Base-by-base conservation (phyloP, 352 stramenopile species). In the Phytophthora ohioensis region DNA sequence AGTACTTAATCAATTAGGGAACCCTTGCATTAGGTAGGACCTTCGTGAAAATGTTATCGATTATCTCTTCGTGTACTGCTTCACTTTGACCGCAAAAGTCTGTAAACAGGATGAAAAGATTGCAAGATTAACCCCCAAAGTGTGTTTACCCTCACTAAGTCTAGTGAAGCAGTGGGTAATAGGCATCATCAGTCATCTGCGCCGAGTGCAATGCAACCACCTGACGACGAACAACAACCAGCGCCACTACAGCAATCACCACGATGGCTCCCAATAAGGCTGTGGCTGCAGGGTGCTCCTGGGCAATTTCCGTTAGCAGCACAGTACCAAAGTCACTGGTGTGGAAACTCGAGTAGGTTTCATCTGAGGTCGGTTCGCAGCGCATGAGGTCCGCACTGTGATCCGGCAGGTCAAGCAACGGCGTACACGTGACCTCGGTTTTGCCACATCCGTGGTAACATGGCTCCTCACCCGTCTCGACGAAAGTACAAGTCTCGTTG, bases 111-210 rank as follows among this genome's bases (percentile, higher is more conserved):
- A 27, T 27, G 21, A 2, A 27, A 27, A 27, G 21, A 27, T 27
- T 27, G 21, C 21, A 27, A 27, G 21, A 27, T 1, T 27, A 27
- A 27, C 21, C 21, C 21, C 21, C 21, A 27, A 27, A 27, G 21
- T 27, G 21, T 27, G 21, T 27, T 27, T 27, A 27, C 21, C 21
- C 21, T 27, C 21, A 27, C 21, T 27, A 27, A 51, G 43, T 55
- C 32, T 84, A 91, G 64, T 84, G 67, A 49, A 91, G 69, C 46
- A 91, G 71, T 31, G 84, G 81, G 43, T 90, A 89, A 64, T 90
- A 89, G 27, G 81, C 84, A 43, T 90, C 81, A 10, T 89, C 79
- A 6, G 42, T 56, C n/a, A 64, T 58, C 12, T 67, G 47, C 2
- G 71, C 61, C 12, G 47, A 69, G 15, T 67, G 55, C 9, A 46